Evolutionary conservation across 2,329 filamentous ascomycete genomes (phyloP), one percentile per base, ranked within the genome.

Genomic region (Bipolaris bicolor): DNA sequence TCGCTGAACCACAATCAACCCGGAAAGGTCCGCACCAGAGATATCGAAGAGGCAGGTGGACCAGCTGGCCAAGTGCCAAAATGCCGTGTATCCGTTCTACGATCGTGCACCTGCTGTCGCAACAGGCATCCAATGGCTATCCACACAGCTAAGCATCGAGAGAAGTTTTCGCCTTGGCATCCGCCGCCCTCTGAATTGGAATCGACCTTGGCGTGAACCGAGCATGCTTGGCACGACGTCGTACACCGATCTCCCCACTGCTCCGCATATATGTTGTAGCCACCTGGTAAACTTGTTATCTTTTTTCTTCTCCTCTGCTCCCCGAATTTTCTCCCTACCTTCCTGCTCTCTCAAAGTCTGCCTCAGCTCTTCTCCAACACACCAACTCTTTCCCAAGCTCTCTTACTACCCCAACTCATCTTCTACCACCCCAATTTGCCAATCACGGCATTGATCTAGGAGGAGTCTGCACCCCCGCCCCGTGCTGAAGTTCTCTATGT

Each of bases 391-490:
- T 49, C 47, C 51, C 40, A 41, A 10, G 10, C 29, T 48, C 26
- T 24, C 22, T 6, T 15, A 10, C 15, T 10, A 40, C 37, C 18
- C 18, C 16, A 22, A 20, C 26, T 36, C 39, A 20, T 18, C 31
- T 18, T 13, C 29, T 20, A 53, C 34, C 18, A 26, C 9, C 50
- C 29, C 48, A 41, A 60, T 13, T 64, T 55, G 66, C 66, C 66
- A 69, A 66, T 60, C 63, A 67, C 65, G 66, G 66, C 66, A 31
- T 56, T 64, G 51, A 60, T 55, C 31, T 49, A 52, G 66, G 66
- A 68, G 66, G 66, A 69, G 66, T 68, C 67, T 69, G 67, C 63
- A 55, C 62, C 67, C 67, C 63, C 43, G 62, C 61, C 67, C 65
- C 40, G 61, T 68, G 52, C 67, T 69, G 67, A 69, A 67, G 65